Conservation (phyloP, 2,329 filamentous ascomycete genomes). For the Emericellopsis atlantica region DNA sequence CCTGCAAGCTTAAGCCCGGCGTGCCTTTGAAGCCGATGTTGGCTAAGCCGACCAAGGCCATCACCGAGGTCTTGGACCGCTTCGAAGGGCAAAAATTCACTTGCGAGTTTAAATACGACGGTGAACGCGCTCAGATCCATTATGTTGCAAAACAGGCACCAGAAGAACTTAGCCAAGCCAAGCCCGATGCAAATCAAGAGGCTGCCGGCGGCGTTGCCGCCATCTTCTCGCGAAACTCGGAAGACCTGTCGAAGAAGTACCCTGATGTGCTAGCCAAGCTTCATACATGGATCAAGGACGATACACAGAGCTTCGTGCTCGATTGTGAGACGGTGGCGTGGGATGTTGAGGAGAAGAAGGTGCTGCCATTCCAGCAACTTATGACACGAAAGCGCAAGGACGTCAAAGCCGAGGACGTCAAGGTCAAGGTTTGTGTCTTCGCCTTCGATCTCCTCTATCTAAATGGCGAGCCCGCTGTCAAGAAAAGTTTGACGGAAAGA, state of each 20-base stretch:
- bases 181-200: conserved; percentile 50
- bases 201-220: conserved; percentile 64
- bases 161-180: conserved; percentile 52
- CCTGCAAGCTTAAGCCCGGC: conserved; percentile 85
- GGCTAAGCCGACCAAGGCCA: conserved; percentile 95
- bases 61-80: conserved; percentile 91
- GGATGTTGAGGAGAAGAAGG: conserved; percentile 91
- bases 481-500: conserved; percentile 74
- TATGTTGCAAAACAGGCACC: conserved; percentile 77
- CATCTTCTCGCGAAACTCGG: conserved; percentile 95
- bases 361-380: conserved; percentile 90
- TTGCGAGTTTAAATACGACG: conserved; percentile 98
- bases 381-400: conserved; percentile 98
- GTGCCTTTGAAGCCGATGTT: conserved; percentile 97
- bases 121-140: conserved; percentile 95
- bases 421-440: conserved; percentile 93
- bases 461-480: conserved; percentile 81
- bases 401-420: conserved; percentile 88
- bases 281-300: conserved; percentile 76
- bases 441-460: conserved; percentile 91
- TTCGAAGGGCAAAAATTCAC: conserved; percentile 95
- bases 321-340: conserved; percentile 97
- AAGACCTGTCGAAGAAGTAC: conserved; percentile 95
- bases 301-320: conserved; percentile 90
- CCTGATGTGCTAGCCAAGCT: conserved; percentile 88